These are phyloP conservation scores for Biscutella auriculata DNA, from an alignment of 441 rosid genomes.

Conservation along the genomic window DNA sequence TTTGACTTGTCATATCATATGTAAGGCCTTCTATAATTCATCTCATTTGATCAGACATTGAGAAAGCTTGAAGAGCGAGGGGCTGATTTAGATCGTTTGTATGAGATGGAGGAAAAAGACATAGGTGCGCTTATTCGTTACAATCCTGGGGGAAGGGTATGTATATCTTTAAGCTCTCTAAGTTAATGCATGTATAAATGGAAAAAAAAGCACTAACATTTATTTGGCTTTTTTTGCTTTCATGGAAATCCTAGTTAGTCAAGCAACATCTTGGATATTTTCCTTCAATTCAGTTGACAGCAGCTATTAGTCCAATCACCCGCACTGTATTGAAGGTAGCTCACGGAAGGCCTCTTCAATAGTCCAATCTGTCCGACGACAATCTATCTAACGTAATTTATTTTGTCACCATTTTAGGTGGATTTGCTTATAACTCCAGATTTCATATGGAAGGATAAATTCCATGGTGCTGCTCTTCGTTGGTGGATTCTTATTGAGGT, in stretches of 20 bases:
- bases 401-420: conserved; percentile 41
- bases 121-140: conserved; percentile 91
- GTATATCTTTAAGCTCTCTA: conserved; percentile 10
- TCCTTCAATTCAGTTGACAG: conserved; percentile 73
- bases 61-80: conserved; percentile 98
- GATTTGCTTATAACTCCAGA: conserved; percentile 82
- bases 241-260: conserved; percentile 49
- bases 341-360: conserved; percentile 5
- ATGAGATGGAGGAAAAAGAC: conserved; percentile 96
- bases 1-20: not conserved
- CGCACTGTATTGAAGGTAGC: conserved; percentile 95
- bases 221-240: conserved; percentile 9
- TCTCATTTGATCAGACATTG: conserved; percentile 43
- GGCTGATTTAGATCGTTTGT: conserved; percentile 72
- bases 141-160: conserved; percentile 92
- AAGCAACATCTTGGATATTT: conserved; percentile 85
- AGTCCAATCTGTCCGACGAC: conserved; percentile 1
- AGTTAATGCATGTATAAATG: not conserved
- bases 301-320: conserved; percentile 95
- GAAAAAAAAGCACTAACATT: conserved; percentile 1
- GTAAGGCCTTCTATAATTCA: conserved; percentile 1
- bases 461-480: conserved; percentile 83
- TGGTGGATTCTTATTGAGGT: conserved; percentile 99
- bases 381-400: conserved; percentile 3
- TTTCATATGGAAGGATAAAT: conserved; percentile 90